Percentiles rank a stretch among this genome's conserved stretches.
Evolutionary conservation across 2,329 filamentous ascomycete species (phyloP).

Genomic region (Fusarium sp.): DNA sequence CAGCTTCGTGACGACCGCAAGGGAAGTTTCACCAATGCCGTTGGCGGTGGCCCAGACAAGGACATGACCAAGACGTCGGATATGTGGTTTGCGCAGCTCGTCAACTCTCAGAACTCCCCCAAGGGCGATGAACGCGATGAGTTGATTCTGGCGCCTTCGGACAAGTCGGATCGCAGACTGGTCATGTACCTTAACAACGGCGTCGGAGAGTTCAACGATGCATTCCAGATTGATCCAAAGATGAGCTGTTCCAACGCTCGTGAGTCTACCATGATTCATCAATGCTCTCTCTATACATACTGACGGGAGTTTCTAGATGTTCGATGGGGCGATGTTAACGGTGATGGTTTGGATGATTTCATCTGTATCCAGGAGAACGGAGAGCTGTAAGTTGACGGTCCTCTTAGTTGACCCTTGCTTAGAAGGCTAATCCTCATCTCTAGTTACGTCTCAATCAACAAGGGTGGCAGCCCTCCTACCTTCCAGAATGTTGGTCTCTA

Average conservation of each 20-base stretch:
- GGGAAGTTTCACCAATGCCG: neutral
- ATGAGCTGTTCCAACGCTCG: constrained; percentile 9
- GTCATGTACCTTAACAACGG: constrained; percentile 7
- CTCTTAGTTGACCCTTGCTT: no score
- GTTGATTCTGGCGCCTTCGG: neutral
- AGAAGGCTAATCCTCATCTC: neutral
- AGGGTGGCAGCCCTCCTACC: constrained; percentile 2
- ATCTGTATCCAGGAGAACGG: constrained; percentile 5
- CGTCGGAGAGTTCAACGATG: neutral
- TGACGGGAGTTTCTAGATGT: neutral
- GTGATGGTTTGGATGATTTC: constrained; percentile 6
- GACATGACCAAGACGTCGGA: constrained; percentile 1
- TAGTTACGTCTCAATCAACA: constrained; percentile 11
- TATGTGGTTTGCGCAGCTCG: constrained; percentile 11
- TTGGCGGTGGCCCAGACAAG: constrained; percentile 6
- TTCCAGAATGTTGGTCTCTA: constrained; percentile 6
- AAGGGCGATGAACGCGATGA: constrained; percentile 11
- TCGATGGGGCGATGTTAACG: constrained; percentile 8
- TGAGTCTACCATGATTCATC: neutral
- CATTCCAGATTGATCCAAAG: neutral
- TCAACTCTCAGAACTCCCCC: neutral
- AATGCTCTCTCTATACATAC: neutral
- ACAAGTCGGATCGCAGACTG: neutral
- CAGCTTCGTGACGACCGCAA: constrained; percentile 11
- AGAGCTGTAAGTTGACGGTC: neutral